Base-by-base conservation (phyloP, 1,284 basidiomycete genomes). In the Inonotus obliquus region DNA sequence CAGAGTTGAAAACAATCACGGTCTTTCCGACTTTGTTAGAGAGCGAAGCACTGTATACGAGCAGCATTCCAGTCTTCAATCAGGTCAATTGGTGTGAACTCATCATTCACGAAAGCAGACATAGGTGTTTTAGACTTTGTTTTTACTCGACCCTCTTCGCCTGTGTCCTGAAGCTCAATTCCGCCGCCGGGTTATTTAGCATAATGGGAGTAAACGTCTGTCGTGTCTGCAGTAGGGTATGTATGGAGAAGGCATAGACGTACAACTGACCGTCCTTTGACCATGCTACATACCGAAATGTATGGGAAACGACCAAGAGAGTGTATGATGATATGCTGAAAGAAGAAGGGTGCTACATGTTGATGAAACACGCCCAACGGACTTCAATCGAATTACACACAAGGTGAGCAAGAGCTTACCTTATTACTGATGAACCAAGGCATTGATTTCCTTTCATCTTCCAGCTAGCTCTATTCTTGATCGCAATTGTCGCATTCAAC, bases 221-320 rank as follows among this genome's bases (percentile, higher is more conserved):
- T n/a, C n/a, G n/a, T n/a, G n/a, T n/a, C n/a, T n/a, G n/a, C n/a
- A n/a, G n/a, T 69, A 47, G 70, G 69, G 3, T 70, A 74, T 1
- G 58, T 56, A 13, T 75, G 73, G 74, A 72, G 66, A 56, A 64
- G 70, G 7, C 73, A 75, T 51, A 59, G 72, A 6, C 65, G 74
- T 13, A 68, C 72, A 19, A 64, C 71, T 67, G 64, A 1, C 74
- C 74, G 47, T 71, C 72, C 3, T 73, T 75, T 58, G 71, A 67
- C 32, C 27, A 65, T n/a, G 64, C 69, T n/a, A 69, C 68, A 71
- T 75, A 37, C 48, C 49, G 62, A 27, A 54, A 65, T 14, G 69
- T 73, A 4, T 65, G 67, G 45, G 48, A 67, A 23, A 69, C 71
- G 60, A 67, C 67, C 1, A 60, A 60, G 0, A 32, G 55, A 3